A percentile compares a stretch with the other conserved stretches of the same genome.
These are phyloP conservation scores for Naganishia friedmannii DNA, from an alignment of 768 basidiomycete species.

Conservation along the genomic window DNA sequence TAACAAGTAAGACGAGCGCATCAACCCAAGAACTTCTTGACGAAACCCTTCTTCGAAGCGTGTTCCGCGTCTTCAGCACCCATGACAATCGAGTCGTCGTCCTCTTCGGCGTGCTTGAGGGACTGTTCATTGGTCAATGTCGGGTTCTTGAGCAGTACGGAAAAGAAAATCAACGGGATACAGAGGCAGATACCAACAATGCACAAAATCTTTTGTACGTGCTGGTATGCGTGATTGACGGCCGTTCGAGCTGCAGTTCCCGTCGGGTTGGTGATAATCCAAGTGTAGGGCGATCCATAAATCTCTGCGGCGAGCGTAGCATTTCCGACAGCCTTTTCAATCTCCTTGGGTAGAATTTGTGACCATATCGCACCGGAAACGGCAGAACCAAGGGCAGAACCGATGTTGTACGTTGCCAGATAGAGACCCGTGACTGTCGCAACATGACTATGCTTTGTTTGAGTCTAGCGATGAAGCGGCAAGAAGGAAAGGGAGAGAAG, in stretches of 20 bases:
- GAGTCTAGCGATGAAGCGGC: no score
- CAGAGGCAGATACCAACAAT: slow-evolving; percentile 34
- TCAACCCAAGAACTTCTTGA: slow-evolving; percentile 21
- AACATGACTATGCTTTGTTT: slow-evolving; percentile 37
- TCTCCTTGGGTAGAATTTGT: slow-evolving; percentile 19
- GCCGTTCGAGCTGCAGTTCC: slow-evolving; percentile 29
- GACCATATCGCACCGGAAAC: slow-evolving; percentile 42
- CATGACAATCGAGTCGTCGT: slow-evolving; percentile 17
- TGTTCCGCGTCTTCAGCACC: slow-evolving; percentile 8
- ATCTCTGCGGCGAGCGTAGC: slow-evolving; percentile 37
- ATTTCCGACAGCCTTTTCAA: slow-evolving; percentile 32
- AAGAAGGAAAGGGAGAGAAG: no score
- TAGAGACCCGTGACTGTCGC: slow-evolving; percentile 38
- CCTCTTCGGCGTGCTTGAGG: slow-evolving; percentile 25
- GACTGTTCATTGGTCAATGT: slow-evolving; percentile 30
- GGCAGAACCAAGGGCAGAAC: slow-evolving; percentile 34
- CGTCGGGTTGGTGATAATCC: slow-evolving; percentile 26
- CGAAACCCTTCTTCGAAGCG: slow-evolving; percentile 16
- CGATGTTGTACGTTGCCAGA: slow-evolving; percentile 39
- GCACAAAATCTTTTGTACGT: slow-evolving; percentile 33
- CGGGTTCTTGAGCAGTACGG: slow-evolving; percentile 15
- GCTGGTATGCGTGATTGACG: slow-evolving; percentile 31
- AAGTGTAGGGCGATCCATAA: slow-evolving; percentile 43
- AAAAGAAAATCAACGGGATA: slow-evolving; percentile 20
- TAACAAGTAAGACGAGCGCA: background rate